Percentiles rank a stretch among this genome's conserved stretches.
Conservation (phyloP, 192 early-diverging fungal genomes). For the Backusella parvicylindrica region DNA sequence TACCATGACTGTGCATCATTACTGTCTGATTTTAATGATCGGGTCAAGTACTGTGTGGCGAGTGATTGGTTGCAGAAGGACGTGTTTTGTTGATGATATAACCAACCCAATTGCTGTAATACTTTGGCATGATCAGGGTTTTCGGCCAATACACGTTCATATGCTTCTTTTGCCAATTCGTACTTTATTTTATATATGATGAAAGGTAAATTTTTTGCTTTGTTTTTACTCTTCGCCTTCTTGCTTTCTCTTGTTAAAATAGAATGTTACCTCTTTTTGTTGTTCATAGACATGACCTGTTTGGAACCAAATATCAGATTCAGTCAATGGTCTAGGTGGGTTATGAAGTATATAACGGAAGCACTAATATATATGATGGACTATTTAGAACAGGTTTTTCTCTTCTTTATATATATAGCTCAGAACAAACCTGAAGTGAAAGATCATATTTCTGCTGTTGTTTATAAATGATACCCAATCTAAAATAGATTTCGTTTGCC, state of each 20-base stretch:
- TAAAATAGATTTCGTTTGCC: constrained; percentile 96
- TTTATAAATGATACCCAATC: constrained; percentile 97
- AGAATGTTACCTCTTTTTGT: constrained; percentile 88
- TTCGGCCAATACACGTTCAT: constrained; percentile 83
- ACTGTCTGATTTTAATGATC: constrained; percentile 79
- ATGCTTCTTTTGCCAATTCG: constrained; percentile 75
- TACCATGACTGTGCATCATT: too few relatives aligned
- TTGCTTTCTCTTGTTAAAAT: too few relatives aligned
- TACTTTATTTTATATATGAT: constrained; percentile 45
- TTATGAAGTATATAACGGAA: constrained; percentile 83
- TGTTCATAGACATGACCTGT: constrained; percentile 95
- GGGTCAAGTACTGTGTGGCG: constrained; percentile 80
- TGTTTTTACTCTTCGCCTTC: too few relatives aligned
- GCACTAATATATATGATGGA: too few relatives aligned
- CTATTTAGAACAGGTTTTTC: too few relatives aligned
- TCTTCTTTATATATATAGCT: too few relatives aligned
- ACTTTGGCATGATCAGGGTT: constrained; percentile 94
- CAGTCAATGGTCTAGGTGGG: constrained; percentile 87
- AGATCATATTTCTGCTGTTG: constrained; percentile 74
- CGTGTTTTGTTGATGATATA: constrained; percentile 86
- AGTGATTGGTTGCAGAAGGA: constrained; percentile 79
- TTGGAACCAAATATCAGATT: constrained; percentile 95
- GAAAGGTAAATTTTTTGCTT: too few relatives aligned
- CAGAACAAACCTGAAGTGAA: constrained; percentile 59
- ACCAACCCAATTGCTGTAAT: constrained; percentile 92